Conservation (phyloP, 768 basidiomycete genomes). For the Galerina sulciceps region DNA sequence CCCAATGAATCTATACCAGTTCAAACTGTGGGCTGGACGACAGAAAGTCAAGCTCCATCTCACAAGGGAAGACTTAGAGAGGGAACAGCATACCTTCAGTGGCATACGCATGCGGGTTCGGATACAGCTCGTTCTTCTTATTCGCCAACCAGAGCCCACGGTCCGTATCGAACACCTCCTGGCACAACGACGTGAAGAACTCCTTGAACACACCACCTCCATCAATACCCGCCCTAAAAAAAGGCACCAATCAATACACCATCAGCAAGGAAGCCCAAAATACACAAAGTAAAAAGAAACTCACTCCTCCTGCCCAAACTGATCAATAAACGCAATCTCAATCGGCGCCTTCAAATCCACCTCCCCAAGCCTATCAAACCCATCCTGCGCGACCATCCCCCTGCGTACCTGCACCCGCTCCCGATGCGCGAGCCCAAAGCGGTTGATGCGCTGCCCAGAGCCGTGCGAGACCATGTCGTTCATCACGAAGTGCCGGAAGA, state of each 20-base stretch:
- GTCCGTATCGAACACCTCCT: conserved; percentile 94
- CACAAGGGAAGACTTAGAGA: background rate
- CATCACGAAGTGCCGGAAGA: conserved; percentile 84
- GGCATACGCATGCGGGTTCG: conserved; percentile 91
- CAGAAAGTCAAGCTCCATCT: background rate
- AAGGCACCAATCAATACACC: conserved; percentile 7
- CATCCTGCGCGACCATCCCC: conserved; percentile 83
- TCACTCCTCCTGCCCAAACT: conserved; percentile 85
- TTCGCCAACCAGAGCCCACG: conserved; percentile 93
- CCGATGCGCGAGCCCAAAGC: conserved; percentile 20
- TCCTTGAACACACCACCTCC: conserved; percentile 99
- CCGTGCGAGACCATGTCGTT: conserved; percentile 22
- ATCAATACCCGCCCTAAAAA: conserved; percentile 82
- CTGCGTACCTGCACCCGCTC: conserved; percentile 66
- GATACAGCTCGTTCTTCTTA: conserved; percentile 92
- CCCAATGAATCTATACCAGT: conserved; percentile 94
- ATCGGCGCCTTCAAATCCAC: conserved; percentile 81
- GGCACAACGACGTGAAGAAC: conserved; percentile 90
- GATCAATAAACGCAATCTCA: conserved; percentile 91
- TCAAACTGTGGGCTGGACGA: conserved; percentile 73
- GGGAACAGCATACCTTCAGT: conserved; percentile 66
- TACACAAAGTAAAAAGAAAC: background rate
- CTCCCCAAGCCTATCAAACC: conserved; percentile 83
- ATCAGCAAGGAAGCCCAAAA: background rate
- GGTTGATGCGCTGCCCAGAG: conserved; percentile 17